Base-by-base conservation (phyloP, 2,329 filamentous ascomycete genomes). In the Fusarium clavum region DNA sequence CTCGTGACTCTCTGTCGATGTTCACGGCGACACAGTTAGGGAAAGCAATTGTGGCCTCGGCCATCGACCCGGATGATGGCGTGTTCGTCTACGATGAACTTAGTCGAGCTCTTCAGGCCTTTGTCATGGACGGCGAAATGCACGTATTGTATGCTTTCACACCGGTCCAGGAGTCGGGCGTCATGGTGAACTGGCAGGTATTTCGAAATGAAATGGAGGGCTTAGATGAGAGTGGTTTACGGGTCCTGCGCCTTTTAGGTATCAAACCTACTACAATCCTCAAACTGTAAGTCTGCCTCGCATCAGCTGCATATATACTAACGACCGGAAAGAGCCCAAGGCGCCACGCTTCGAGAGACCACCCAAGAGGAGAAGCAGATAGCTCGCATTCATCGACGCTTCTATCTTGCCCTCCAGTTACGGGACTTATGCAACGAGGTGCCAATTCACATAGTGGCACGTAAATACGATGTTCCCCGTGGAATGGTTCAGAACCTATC, bases 91-190 rank as follows among this genome's bases (percentile, higher is more conserved):
- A 94, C 71, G 83, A 87, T 47, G 92, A 94, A 77, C 83, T 94
- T 49, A 84, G 85, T 61, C 86, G 86, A 70, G 90, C 92, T 1
- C 83, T 94, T 5, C 83, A 86, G 64, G 90, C 90, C 2, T 94
- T 94, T 74, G 92, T 94, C 14, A 90, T 94, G 87, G 91, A 94
- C 74, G 90, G 91, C 6, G 92, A 94, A 67, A 90, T 94, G 89
- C 92, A 94, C 73, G 86, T 93, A 14, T 85, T 94, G 48, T 94
- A 94, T 76, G 89, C 88, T 40, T 94, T 94, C 69, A 94, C 92
- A 0, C 92, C 92, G 0, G 85, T 94, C 4, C 89, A 92, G 49
- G 83, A 87, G 49, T 81, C 83, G 27, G 81, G 81, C 2, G 80
- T 84, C 5, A 81, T 83, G 11, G 85, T 94, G 60, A 91, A 93